phyloP scores from a whole-genome alignment of 495 filamentous ascomycete species.

The Ramalina intermedia region DNA sequence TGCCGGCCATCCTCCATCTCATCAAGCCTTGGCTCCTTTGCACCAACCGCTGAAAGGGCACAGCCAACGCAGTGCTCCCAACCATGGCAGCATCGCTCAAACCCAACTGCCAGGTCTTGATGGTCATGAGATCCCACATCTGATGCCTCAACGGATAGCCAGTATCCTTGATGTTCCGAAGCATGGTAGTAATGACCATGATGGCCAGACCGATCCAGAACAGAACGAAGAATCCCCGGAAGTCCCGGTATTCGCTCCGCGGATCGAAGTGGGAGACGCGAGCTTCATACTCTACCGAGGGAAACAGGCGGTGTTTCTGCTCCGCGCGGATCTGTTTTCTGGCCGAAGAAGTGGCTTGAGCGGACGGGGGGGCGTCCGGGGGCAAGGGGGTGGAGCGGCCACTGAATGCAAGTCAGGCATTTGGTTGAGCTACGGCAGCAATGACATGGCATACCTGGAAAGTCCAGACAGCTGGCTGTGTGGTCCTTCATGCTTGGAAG shows the following conservation, averaged over 20 bases:
- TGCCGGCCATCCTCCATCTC: constrained; percentile 63
- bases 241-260: constrained; percentile 79
- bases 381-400: constrained; percentile 82
- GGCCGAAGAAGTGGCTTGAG: constrained; percentile 67
- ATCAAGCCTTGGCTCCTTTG: constrained; percentile 37
- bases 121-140: constrained; percentile 76
- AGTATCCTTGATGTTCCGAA: constrained; percentile 89
- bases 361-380: constrained; percentile 80
- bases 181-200: constrained; percentile 84
- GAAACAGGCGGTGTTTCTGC: constrained; percentile 72
- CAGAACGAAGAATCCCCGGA: constrained; percentile 90
- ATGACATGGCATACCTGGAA: constrained; percentile 10
- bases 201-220: constrained; percentile 96
- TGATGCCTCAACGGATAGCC: constrained; percentile 68
- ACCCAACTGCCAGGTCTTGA: constrained; percentile 75
- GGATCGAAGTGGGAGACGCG: constrained; percentile 95
- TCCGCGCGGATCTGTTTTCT: constrained; percentile 75
- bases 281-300: constrained; percentile 86
- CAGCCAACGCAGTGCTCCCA: constrained; percentile 47
- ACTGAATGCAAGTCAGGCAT: constrained; percentile 29
- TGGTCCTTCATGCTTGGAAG: constrained; percentile 8
- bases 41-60: constrained; percentile 64
- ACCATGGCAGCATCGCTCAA: constrained; percentile 79
- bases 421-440: background rate
- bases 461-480: constrained; percentile 9